A percentile compares a stretch with the other conserved stretches of the same genome.
These are phyloP conservation scores for Prototheca wickerhamii DNA, from an alignment of 163 green algal genomes.

Conservation along the genomic window DNA sequence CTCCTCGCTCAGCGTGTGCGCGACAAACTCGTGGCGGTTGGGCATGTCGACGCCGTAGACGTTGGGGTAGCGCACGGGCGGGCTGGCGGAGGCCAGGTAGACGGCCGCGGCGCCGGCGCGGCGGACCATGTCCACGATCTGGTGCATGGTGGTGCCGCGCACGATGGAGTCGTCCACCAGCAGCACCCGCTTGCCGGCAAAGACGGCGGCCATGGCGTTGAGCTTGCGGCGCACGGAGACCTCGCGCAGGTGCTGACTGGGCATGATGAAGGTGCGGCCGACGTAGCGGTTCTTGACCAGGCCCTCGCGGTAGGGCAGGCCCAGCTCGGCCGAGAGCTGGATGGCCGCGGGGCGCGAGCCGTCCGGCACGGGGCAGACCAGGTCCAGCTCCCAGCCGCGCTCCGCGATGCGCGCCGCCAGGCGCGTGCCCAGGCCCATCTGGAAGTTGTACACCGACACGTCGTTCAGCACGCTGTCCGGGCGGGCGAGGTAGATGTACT, in stretches of 20 bases:
- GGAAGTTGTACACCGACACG: slow-evolving; percentile 94
- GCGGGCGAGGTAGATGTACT: slow-evolving; percentile 91
- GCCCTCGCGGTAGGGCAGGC: slow-evolving; percentile 79
- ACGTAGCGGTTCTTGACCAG: slow-evolving; percentile 98
- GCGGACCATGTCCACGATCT: slow-evolving; percentile 87
- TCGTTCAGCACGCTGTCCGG: slow-evolving; percentile 86
- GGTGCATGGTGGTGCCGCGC: slow-evolving; percentile 85
- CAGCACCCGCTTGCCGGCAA: slow-evolving; percentile 80
- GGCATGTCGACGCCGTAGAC: slow-evolving; percentile 98
- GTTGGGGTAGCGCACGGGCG: slow-evolving; percentile 87
- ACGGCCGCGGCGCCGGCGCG: slow-evolving; percentile 73
- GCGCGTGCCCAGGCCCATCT: slow-evolving; percentile 67
- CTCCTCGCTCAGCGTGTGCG: slow-evolving; percentile 70
- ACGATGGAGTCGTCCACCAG: slow-evolving; percentile 97
- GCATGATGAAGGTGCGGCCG: slow-evolving; percentile 98
- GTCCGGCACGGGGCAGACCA: slow-evolving; percentile 89
- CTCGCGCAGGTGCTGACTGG: slow-evolving; percentile 70
- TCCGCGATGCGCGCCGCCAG: slow-evolving; percentile 23
- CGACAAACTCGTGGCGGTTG: slow-evolving; percentile 86
- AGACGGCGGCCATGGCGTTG: slow-evolving; percentile 90
- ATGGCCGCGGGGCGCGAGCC: slow-evolving; percentile 83
- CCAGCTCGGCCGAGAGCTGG: slow-evolving; percentile 67
- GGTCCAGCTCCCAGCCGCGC: slow-evolving; percentile 80
- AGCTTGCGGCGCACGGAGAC: slow-evolving; percentile 85
- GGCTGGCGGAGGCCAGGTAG: slow-evolving; percentile 82